Conservation (phyloP, 495 filamentous ascomycete genomes). For the Lichina pygmaea region DNA sequence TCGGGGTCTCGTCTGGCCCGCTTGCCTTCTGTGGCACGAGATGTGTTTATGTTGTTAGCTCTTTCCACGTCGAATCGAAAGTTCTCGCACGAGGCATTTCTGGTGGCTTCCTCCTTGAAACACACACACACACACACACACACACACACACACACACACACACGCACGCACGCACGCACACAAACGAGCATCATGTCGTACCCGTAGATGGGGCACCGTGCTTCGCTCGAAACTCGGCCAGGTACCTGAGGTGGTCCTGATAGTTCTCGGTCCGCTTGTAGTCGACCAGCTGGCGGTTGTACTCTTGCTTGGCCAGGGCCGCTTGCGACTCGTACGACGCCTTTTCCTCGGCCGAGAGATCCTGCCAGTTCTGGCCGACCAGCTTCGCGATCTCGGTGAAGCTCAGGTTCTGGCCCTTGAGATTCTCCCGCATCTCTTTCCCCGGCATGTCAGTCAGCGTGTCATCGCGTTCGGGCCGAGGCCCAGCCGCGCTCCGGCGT, state of each 20-base stretch:
- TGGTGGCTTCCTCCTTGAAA: too few relatives aligned
- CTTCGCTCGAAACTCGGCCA: constrained; percentile 46
- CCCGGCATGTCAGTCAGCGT: neutral
- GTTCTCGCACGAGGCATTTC: too few relatives aligned
- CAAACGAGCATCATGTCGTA: too few relatives aligned
- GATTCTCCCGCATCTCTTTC: constrained; percentile 41
- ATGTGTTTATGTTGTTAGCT: too few relatives aligned
- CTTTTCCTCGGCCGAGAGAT: constrained; percentile 30
- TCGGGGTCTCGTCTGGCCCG: too few relatives aligned
- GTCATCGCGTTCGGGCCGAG: neutral
- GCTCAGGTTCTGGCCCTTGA: constrained; percentile 43
- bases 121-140: too few relatives aligned
- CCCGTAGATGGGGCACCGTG: too few relatives aligned
- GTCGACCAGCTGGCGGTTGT: constrained; percentile 31
- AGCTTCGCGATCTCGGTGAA: constrained; percentile 66
- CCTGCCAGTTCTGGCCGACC: constrained; percentile 59
- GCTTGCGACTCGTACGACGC: constrained; percentile 46
- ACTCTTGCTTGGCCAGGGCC: constrained; percentile 39
- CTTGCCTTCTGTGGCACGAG: too few relatives aligned
- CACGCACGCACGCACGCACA: too few relatives aligned
- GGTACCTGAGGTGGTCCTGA: constrained; percentile 33
- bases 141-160: too few relatives aligned
- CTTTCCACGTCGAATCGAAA: too few relatives aligned
- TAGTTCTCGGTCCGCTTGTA: constrained; percentile 47
- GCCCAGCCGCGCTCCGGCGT: neutral